Base-by-base conservation (phyloP, 2,329 filamentous ascomycete genomes). In the Diplodia mutila region DNA sequence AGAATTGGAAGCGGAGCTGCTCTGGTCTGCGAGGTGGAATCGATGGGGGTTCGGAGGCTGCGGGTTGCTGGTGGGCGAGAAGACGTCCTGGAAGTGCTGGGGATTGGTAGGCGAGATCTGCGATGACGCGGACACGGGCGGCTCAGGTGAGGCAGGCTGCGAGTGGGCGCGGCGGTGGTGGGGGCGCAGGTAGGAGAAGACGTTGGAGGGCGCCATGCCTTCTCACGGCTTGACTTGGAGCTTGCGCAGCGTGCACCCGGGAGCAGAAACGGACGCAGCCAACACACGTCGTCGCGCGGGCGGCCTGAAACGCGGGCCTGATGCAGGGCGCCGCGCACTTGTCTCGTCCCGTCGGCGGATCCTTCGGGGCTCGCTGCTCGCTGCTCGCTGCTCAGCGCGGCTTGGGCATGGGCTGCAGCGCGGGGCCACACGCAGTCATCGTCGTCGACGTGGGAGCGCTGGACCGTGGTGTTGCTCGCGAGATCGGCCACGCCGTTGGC, bases 121-220 rank as follows among this genome's bases (percentile, higher is more conserved):
- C 70, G 48, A 73, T 54, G 61, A 67, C 61, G 57, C 52, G 37
- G 59, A 65, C 51, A 75, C 73, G 61, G 72, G 74, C 54, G 76
- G 74, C 49, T 78, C 76, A 51, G 77, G 76, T 14, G 76, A 76
- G 51, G 73, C 73, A 51, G 76, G 71, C 53, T 66, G 76, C 67
- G 78, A 77, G 70, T 73, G 73, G 74, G 76, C 76, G 71, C 79
- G 77, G 72, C 76, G 78, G 69, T 76, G 75, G 68, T 79, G 77
- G 16, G 77, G 76, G 61, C 79, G 72, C 23, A 80, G 75, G 70
- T 79, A 78, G 66, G 78, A 68, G 67, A 80, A 80, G 74, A 80
- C 76, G 70, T 73, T 77, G 61, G 76, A 78, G 71, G 77, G 77
- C 70, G 77, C 77, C 77, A 79, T 80, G 53, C 37, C 37, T 66